Base-by-base conservation (phyloP, 2,329 filamentous ascomycete species). In the Ascochyta koolunga region DNA sequence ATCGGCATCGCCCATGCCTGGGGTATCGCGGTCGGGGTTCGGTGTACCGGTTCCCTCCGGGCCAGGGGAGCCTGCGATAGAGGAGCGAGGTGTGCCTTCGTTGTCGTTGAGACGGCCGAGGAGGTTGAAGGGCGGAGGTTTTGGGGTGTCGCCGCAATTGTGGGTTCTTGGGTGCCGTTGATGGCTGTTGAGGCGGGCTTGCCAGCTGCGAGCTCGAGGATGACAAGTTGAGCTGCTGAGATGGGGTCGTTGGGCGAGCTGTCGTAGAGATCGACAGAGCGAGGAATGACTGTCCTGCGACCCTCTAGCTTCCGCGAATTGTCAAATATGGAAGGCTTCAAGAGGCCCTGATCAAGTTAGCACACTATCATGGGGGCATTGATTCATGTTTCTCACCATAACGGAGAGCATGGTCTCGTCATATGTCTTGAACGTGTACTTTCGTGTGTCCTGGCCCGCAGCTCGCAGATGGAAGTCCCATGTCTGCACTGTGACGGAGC, bases 341-440 rank as follows among this genome's bases (percentile, higher is more conserved):
- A 97, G 67, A 93, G 90, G n/a, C 92, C 93, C 79, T 81, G 22
- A 5, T 19, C 10, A 16, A 10, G 21, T 68, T 46, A 69, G 62
- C 41, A 35, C 19, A 15, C 19, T 19, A 13, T 1, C 6, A 1
- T 11, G 10, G 33, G 25, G 8, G 13, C 8, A 6, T 10, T 4
- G 2, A 8, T 5, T 21, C 7, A 38, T 11, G 1, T 38, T 2
- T 61, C 77, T 67, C 68, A 80, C 79, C 88, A 96, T 91, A 1
- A 93, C 89, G 0, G 95, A 89, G n/a, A 99, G 82, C 64, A 96
- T 90, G 19, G 96, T 89, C 74, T 98, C 95, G 64, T 99, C 95
- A 69, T 98, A 99, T 0, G 90, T 93, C 80, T 98, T 98, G 82
- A 97, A 98, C 35, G 87, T 86, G 76, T 96, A 98, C 76, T 96